phyloP scores from a whole-genome alignment of 202 grass and related monocot genomes.

The Schoenoplectus triqueter region DNA sequence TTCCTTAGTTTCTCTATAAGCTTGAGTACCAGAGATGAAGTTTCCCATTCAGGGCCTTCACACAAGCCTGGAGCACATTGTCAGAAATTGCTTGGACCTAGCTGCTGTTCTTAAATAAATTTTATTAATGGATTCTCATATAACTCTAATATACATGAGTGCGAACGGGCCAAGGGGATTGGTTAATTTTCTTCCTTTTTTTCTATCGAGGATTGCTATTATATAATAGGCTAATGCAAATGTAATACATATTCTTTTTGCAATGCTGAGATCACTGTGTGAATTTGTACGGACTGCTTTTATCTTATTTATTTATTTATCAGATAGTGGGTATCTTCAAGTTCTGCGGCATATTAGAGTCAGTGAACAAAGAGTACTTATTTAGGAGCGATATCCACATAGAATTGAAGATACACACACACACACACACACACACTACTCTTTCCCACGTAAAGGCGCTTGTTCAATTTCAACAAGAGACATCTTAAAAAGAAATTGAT shows the following conservation, averaged over 20 bases:
- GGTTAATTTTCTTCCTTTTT: background rate
- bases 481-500: background rate
- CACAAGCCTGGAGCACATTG: constrained; percentile 49
- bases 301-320: background rate
- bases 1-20: background rate
- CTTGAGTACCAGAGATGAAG: constrained; percentile 45
- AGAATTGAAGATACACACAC: too few relatives aligned
- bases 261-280: background rate
- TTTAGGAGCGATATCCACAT: too few relatives aligned
- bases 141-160: constrained; percentile 1
- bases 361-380: too few relatives aligned
- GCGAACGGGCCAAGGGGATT: constrained; percentile 2
- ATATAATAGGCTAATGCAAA: constrained; percentile 8
- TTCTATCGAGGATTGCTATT: background rate
- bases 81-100: constrained; percentile 69
- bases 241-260: background rate
- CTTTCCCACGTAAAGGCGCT: background rate
- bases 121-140: background rate
- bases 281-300: background rate
- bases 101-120: constrained; percentile 36
- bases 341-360: too few relatives aligned
- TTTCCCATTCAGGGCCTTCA: constrained; percentile 44
- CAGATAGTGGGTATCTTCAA: background rate
- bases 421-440: too few relatives aligned
- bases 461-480: background rate